Conservation (phyloP, 192 early-diverging fungal species). For the Podila verticillata region DNA sequence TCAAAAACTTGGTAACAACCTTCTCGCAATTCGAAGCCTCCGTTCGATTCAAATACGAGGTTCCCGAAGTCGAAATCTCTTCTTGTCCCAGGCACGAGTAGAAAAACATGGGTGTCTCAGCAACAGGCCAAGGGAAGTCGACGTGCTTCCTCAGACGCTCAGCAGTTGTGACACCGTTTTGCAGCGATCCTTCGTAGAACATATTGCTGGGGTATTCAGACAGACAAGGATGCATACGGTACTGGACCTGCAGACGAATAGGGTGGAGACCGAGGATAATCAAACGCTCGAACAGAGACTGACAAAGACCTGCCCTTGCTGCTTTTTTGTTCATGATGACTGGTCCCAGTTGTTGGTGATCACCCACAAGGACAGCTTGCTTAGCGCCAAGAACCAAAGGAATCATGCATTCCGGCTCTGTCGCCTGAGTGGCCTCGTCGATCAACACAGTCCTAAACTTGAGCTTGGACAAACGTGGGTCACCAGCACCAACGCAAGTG, state of each 20-base stretch:
- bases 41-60: constrained; percentile 96
- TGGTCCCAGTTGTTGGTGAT: constrained; percentile 98
- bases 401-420: constrained; percentile 98
- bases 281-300: constrained; percentile 96
- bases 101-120: constrained; percentile 95
- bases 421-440: constrained; percentile 97
- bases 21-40: constrained; percentile 98
- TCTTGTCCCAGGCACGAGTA: constrained; percentile 93
- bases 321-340: constrained; percentile 98
- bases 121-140: constrained; percentile 97
- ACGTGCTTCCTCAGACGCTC: constrained; percentile 89
- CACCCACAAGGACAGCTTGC: constrained; percentile 97
- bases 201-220: constrained; percentile 99
- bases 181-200: constrained; percentile 98
- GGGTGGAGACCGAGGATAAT: constrained; percentile 93
- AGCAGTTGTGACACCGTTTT: constrained; percentile 94
- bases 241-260: constrained; percentile 97
- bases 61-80: constrained; percentile 96
- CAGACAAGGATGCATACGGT: constrained; percentile 99
- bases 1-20: constrained; percentile 94
- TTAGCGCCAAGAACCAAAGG: constrained; percentile 96
- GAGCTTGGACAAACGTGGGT: constrained; percentile 88
- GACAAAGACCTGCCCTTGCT: constrained; percentile 91
- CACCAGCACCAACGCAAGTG: constrained; percentile 97
- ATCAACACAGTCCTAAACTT: constrained; percentile 95